Conservation (phyloP, 106 monocot genomes). For the Chionographis japonica region DNA sequence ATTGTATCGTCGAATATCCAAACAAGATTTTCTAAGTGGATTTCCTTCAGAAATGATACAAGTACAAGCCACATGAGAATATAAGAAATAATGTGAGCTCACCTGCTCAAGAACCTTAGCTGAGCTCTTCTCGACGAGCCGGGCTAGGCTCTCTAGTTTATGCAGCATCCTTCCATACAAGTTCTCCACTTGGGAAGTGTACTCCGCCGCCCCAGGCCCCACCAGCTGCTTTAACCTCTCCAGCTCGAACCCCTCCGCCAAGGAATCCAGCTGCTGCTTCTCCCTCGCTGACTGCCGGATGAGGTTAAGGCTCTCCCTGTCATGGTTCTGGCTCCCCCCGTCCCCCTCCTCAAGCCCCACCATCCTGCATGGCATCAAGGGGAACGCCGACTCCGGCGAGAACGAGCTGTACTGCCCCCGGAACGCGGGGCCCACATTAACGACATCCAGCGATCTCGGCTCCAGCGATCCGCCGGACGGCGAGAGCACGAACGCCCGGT, state of each 20-base stretch:
- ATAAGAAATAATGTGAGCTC: no score
- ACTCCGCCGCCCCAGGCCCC: conserved; percentile 1
- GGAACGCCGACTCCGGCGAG: conserved; percentile 19
- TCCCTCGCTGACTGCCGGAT: neutral
- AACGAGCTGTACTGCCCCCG: conserved; percentile 21
- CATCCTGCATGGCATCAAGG: conserved; percentile 11
- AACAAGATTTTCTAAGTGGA: no score
- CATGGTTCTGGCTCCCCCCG: neutral
- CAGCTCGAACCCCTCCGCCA: conserved; percentile 14
- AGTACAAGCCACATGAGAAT: no score
- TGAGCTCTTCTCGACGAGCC: no score
- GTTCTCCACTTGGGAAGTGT: no score
- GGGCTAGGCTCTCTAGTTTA: no score
- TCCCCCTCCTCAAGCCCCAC: neutral
- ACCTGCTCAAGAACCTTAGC: no score
- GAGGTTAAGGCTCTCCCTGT: neutral
- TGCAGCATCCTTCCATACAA: no score
- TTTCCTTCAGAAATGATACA: no score
- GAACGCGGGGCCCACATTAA: conserved; percentile 22
- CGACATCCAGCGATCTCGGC: conserved; percentile 17
- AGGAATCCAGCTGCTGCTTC: conserved; percentile 3
- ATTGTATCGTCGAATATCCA: no score
- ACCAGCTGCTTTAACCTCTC: conserved; percentile 20
- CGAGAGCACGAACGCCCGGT: conserved; percentile 16
- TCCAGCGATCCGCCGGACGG: neutral